Percentiles rank a stretch among this genome's conserved stretches.
These are phyloP conservation scores for Talaromyces sp. DNA, from an alignment of 2,329 filamentous ascomycete species.

Conservation along the genomic window DNA sequence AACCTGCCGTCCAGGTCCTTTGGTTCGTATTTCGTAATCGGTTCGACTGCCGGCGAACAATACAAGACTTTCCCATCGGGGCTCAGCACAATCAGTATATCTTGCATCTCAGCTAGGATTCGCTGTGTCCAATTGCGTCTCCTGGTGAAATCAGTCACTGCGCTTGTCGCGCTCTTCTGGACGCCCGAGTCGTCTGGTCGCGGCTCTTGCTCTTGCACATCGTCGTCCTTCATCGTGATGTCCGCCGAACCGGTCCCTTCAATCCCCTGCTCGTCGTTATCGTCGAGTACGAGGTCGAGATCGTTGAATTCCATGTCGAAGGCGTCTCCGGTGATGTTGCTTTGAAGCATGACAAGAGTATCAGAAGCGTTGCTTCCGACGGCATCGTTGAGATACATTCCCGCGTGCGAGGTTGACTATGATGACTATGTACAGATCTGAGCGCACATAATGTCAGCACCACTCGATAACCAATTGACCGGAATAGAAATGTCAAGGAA, in stretches of 20 bases:
- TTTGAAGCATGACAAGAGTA: background rate
- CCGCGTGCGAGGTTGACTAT: background rate
- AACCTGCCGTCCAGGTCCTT: slow-evolving; percentile 70
- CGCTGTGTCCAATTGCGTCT: slow-evolving; percentile 79
- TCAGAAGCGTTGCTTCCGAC: slow-evolving; percentile 3
- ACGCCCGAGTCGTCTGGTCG: background rate
- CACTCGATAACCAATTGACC: background rate
- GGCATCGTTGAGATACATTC: slow-evolving; percentile 13
- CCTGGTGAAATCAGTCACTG: slow-evolving; percentile 64
- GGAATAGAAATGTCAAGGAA: background rate
- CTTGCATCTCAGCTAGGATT: slow-evolving; percentile 83
- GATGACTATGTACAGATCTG: slow-evolving; percentile 4
- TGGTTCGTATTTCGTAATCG: slow-evolving; percentile 70
- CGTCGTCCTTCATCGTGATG: slow-evolving; percentile 5
- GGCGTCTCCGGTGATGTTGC: background rate
- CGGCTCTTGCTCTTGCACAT: slow-evolving; percentile 9
- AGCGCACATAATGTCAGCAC: background rate
- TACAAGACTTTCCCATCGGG: slow-evolving; percentile 80
- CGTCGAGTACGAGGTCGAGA: slow-evolving; percentile 14
- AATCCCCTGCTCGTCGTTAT: slow-evolving; percentile 10
- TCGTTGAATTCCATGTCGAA: slow-evolving; percentile 16
- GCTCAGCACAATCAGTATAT: slow-evolving; percentile 83
- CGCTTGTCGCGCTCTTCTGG: slow-evolving; percentile 40
- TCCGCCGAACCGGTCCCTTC: slow-evolving; percentile 2
- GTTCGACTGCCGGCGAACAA: slow-evolving; percentile 73